phyloP scores from a whole-genome alignment of 1,284 basidiomycete species.

The Ustilago curta region DNA sequence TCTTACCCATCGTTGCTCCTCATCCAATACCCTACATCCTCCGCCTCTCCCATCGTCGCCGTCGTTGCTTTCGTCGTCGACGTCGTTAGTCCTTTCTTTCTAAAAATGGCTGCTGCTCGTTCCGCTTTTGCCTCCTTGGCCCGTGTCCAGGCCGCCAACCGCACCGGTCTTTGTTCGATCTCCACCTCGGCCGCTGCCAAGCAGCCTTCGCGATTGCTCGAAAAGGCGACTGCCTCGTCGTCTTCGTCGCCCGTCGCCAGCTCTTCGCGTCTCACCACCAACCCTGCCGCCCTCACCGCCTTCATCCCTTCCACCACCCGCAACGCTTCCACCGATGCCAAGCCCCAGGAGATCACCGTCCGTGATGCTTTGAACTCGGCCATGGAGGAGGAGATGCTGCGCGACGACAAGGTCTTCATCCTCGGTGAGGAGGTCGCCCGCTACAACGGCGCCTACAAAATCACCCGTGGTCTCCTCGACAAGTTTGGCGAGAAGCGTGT shows the following conservation, averaged over 20 bases:
- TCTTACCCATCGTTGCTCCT: conserved; percentile 6
- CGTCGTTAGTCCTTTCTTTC: background rate
- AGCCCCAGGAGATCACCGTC: conserved; percentile 84
- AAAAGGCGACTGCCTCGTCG: conserved; percentile 20
- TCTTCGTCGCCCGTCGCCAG: conserved; percentile 30
- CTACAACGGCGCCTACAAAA: conserved; percentile 99
- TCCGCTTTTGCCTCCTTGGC: conserved; percentile 53
- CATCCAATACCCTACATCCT: background rate
- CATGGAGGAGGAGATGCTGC: conserved; percentile 99
- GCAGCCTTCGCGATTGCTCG: conserved; percentile 49
- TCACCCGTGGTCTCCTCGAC: conserved; percentile 86
- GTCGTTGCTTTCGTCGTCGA: conserved; percentile 8
- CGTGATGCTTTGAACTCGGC: conserved; percentile 97
- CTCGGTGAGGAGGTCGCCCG: conserved; percentile 98
- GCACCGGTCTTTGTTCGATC: conserved; percentile 36
- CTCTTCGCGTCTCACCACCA: conserved; percentile 51
- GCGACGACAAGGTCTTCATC: conserved; percentile 94
- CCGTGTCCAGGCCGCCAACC: conserved; percentile 35
- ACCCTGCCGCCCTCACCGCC: conserved; percentile 47
- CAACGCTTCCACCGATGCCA: conserved; percentile 55
- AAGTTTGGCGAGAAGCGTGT: conserved; percentile 99
- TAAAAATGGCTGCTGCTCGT: conserved; percentile 44
- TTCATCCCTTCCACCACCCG: conserved; percentile 48
- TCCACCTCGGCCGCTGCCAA: conserved; percentile 40
- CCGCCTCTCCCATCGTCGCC: background rate